These are phyloP conservation scores for Colletotrichum kahawae DNA, from an alignment of 2,329 filamentous ascomycete species.

Conservation along the genomic window DNA sequence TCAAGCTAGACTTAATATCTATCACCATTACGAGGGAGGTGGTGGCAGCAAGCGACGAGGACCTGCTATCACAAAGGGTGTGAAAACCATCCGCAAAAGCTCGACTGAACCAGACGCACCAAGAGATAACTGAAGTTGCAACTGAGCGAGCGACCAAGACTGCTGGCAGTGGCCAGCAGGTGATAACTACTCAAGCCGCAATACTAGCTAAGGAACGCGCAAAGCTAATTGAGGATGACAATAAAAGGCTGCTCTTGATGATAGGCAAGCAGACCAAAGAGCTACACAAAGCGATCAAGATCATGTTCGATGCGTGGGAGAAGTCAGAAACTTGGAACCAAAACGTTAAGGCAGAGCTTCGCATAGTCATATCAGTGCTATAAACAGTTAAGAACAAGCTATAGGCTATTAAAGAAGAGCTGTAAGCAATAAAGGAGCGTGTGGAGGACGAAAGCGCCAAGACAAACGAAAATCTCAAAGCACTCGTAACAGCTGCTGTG, in stretches of 20 bases:
- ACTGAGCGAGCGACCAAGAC: not conserved
- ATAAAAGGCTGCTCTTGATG: not conserved
- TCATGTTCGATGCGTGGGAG: not conserved
- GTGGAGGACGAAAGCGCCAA: not conserved
- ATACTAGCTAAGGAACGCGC: not conserved
- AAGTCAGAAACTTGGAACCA: not conserved
- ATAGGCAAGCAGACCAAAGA: not conserved
- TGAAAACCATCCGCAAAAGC: not conserved
- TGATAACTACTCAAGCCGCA: not conserved
- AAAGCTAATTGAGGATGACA: not conserved
- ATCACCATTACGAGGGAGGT: not conserved
- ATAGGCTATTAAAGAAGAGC: not conserved
- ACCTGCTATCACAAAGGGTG: not conserved
- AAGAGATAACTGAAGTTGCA: not conserved
- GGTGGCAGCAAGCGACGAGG: not conserved
- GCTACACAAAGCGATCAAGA: not conserved
- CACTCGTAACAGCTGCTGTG: not conserved
- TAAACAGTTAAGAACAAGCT: not conserved
- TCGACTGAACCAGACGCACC: not conserved
- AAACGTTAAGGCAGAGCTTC: not conserved
- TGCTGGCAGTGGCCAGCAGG: not conserved
- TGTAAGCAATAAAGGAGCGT: not conserved
- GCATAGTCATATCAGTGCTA: not conserved
- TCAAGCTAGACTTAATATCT: not conserved
- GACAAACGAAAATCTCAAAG: not conserved